These are phyloP conservation scores for Tuber aestivum DNA, from an alignment of 495 filamentous ascomycete genomes.

Conservation along the genomic window DNA sequence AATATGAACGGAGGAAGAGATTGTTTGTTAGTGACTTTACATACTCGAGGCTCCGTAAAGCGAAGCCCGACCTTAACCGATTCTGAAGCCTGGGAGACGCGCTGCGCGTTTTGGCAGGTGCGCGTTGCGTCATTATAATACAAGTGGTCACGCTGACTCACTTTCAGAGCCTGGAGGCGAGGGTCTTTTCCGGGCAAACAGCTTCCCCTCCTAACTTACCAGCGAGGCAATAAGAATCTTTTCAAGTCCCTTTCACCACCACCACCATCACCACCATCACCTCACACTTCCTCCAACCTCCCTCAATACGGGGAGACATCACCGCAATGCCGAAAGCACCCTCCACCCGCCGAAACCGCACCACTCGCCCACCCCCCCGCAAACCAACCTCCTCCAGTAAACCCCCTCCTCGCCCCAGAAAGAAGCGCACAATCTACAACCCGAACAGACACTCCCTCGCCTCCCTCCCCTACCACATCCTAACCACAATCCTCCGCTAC, in stretches of 20 bases:
- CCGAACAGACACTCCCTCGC: constrained; percentile 25
- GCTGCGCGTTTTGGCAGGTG: neutral
- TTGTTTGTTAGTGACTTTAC: neutral
- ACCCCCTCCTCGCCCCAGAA: neutral
- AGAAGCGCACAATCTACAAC: constrained; percentile 2
- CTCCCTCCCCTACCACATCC: constrained; percentile 36
- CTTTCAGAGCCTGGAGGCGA: neutral
- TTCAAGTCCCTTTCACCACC: neutral
- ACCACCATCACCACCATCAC: neutral
- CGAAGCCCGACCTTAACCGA: neutral
- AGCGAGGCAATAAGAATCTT: neutral
- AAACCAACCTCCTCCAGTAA: neutral
- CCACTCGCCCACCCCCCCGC: neutral
- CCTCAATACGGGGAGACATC: neutral
- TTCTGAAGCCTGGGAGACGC: neutral
- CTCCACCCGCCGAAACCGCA: neutral
- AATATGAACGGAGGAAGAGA: neutral
- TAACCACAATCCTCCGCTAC: constrained; percentile 22
- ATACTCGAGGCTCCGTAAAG: neutral
- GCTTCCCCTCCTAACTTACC: neutral
- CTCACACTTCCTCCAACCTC: neutral
- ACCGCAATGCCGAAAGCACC: neutral
- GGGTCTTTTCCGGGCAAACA: neutral
- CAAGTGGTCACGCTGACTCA: neutral
- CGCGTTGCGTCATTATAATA: neutral